These are phyloP conservation scores for Solanum neorickii DNA, from an alignment of 257 asterid genomes.

Conservation along the genomic window DNA sequence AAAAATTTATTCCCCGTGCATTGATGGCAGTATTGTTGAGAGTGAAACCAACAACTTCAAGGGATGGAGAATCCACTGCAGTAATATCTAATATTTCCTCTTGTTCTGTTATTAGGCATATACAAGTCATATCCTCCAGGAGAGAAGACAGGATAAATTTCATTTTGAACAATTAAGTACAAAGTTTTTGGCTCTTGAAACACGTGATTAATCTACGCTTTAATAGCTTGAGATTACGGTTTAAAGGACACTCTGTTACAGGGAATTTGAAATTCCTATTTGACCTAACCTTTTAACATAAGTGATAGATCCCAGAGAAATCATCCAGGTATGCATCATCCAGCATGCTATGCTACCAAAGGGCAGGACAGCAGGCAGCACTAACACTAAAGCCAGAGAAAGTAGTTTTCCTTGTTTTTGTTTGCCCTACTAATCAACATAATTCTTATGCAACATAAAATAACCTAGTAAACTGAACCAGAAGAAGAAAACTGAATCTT, in stretches of 20 bases:
- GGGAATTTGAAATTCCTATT: neutral
- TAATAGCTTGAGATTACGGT: neutral
- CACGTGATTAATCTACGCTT: neutral
- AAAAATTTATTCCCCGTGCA: neutral
- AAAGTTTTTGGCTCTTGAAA: neutral
- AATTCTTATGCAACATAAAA: neutral
- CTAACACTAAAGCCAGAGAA: neutral
- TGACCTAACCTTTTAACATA: neutral
- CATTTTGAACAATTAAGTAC: neutral
- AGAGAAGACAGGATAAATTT: too few relatives aligned
- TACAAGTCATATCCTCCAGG: too few relatives aligned
- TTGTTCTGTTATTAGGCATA: neutral
- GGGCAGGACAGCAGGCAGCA: neutral
- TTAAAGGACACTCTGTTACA: neutral
- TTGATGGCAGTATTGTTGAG: neutral
- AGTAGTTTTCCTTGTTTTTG: neutral
- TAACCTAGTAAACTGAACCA: neutral
- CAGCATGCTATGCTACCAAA: neutral
- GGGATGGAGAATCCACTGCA: neutral
- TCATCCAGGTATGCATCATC: neutral
- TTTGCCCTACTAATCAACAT: neutral
- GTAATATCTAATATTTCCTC: neutral
- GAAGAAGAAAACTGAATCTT: neutral
- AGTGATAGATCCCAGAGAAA: neutral
- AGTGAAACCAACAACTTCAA: neutral